Base-by-base conservation (phyloP, 306 rosid species). In the Clitoria ternatea region DNA sequence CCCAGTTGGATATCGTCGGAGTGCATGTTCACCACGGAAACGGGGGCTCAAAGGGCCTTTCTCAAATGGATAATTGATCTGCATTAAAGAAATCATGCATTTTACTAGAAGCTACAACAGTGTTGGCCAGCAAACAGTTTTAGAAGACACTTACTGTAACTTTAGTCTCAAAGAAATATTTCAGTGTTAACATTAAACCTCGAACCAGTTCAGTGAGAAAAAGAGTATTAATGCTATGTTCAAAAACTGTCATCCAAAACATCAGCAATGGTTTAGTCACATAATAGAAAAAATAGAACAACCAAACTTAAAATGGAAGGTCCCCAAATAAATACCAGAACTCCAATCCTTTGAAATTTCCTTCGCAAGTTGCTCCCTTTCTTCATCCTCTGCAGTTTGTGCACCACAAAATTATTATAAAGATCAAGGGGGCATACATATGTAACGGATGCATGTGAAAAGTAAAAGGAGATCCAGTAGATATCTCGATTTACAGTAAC, bases 41-140 rank as follows among this genome's bases (percentile, higher is more conserved):
- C 99, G 99, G 52, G 99, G 99, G 64, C 99, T 91, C 85, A 94
- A 50, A n/a, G 99, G 99, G 63, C 99, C 99, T 77, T 94, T 94
- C 87, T 94, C 99, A 70, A 94, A 94, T 75, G 99, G 99, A 82
- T 94, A 94, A 76, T 94, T 94, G 82, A 94, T 94, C 99, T 94
- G 88, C 77, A 83, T 44, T 13, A 69, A 9, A 71, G 23, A 80
- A 57, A 35, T 39, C 29, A 43, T 20, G 62, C 45, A 26, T 70
- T 55, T 19, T 52, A 80, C 32, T 40, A 80, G 7, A 53, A 65
- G 54, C 45, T 17, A 42, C 66, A 44, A 39, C 22, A 59, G 29
- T 17, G 29, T 72, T 27, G 72, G 60, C 57, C 71, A 36, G 75
- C 48, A 14, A 73, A 70, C 33, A 65, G 56, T 61, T 32, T 33